phyloP scores from a whole-genome alignment of 352 stramenopile species.

The Pythium coloratum region DNA sequence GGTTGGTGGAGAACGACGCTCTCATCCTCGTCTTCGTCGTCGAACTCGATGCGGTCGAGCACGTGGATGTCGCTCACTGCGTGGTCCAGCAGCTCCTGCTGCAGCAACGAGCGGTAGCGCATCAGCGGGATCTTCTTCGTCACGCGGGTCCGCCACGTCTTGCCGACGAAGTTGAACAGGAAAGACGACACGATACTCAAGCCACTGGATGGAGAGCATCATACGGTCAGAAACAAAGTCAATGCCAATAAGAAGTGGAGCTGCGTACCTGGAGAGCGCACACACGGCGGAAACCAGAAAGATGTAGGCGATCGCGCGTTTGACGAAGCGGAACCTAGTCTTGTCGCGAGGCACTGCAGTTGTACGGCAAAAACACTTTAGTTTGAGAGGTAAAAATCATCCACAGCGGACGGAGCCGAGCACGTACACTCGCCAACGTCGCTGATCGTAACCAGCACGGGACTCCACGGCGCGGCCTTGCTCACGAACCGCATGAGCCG shows the following conservation, averaged over 20 bases:
- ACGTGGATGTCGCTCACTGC: constrained; percentile 19
- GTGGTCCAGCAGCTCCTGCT: constrained; percentile 26
- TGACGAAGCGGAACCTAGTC: constrained; percentile 59
- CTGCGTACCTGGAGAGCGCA: constrained; percentile 57
- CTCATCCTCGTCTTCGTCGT: constrained; percentile 22
- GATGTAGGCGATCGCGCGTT: constrained; percentile 71
- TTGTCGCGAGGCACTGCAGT: constrained; percentile 49
- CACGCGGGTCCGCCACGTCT: constrained; percentile 46
- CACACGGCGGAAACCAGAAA: constrained; percentile 80
- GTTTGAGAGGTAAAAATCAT: too few relatives aligned
- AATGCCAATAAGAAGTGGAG: neutral
- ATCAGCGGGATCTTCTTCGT: constrained; percentile 49
- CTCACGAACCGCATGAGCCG: constrained; percentile 44
- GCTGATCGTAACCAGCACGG: constrained; percentile 59
- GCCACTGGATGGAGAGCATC: constrained; percentile 28
- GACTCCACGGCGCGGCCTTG: constrained; percentile 49
- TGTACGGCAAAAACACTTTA: neutral
- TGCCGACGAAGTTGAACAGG: constrained; percentile 64
- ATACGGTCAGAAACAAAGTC: neutral
- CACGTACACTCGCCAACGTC: constrained; percentile 57
- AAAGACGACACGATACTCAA: constrained; percentile 67
- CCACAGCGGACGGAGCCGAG: neutral
- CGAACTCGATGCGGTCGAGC: constrained; percentile 25
- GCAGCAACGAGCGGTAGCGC: constrained; percentile 36
- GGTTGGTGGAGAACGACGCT: neutral